Evolutionary conservation across 192 early-diverging fungal species (phyloP).

Genomic region (Allomyces javanicus): DNA sequence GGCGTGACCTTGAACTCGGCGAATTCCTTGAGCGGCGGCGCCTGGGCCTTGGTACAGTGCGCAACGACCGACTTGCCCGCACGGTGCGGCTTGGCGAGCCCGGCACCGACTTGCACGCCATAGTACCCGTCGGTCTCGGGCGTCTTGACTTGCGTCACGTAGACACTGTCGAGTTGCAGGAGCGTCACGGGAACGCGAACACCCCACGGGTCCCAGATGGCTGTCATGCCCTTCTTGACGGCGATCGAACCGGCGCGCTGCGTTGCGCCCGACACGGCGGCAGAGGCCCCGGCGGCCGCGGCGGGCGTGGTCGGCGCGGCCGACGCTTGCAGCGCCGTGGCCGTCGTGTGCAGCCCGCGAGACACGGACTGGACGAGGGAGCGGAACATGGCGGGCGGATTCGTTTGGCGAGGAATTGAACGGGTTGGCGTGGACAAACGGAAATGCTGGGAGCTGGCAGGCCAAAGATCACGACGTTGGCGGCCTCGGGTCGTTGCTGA

Average conservation of each 20-base stretch:
- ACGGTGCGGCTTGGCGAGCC: slow-evolving; percentile 33
- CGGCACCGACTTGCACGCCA: slow-evolving; percentile 48
- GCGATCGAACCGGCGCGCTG: slow-evolving; percentile 62
- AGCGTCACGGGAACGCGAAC: slow-evolving; percentile 75
- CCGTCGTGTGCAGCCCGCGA: too few relatives aligned
- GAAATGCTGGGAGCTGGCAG: too few relatives aligned
- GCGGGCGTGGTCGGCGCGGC: neutral
- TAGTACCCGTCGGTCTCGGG: slow-evolving; percentile 31
- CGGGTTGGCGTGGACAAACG: too few relatives aligned
- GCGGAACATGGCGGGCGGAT: too few relatives aligned
- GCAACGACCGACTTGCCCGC: slow-evolving; percentile 48
- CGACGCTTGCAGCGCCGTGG: neutral
- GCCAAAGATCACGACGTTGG: too few relatives aligned
- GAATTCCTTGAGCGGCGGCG: slow-evolving; percentile 58
- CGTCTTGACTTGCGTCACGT: slow-evolving; percentile 37
- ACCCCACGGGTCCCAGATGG: slow-evolving; percentile 87
- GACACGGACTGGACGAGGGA: too few relatives aligned
- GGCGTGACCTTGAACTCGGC: slow-evolving; percentile 65
- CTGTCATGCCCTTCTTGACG: slow-evolving; percentile 86
- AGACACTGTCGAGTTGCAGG: slow-evolving; percentile 50
- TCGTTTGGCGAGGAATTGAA: too few relatives aligned
- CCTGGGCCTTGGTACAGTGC: slow-evolving; percentile 49
- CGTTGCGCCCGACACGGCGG: slow-evolving; percentile 9
- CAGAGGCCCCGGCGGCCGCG: neutral
- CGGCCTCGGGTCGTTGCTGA: too few relatives aligned